Conservation (phyloP, 495 filamentous ascomycete species). For the Neurospora sp. region DNA sequence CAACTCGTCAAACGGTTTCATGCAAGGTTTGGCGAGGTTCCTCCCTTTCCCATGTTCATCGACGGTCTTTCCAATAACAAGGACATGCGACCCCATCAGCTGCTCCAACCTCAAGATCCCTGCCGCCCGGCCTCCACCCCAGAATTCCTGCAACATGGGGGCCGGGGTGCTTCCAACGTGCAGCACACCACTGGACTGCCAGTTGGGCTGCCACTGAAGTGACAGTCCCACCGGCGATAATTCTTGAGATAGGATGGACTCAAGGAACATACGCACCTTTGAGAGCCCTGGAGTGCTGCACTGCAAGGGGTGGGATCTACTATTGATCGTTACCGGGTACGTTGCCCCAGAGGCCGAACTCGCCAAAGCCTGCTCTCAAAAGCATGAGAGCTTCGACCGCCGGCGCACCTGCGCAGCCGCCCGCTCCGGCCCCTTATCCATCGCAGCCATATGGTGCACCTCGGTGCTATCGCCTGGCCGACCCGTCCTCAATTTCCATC, state of each 20-base stretch:
- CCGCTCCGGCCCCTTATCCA: conserved; percentile 24
- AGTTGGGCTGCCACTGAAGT: neutral
- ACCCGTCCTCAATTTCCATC: no score
- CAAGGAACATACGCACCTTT: no score
- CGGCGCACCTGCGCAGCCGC: conserved; percentile 22
- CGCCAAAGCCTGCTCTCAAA: neutral
- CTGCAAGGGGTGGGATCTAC: no score
- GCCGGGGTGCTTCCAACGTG: neutral
- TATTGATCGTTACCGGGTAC: neutral
- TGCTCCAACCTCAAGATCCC: no score
- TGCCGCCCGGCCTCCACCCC: neutral
- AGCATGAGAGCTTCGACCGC: neutral
- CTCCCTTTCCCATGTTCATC: conserved; percentile 49
- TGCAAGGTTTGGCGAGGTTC: conserved; percentile 42
- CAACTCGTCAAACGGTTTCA: conserved; percentile 43
- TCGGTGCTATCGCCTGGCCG: no score
- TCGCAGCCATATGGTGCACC: conserved; percentile 10
- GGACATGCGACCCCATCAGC: conserved; percentile 42
- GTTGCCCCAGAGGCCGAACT: neutral
- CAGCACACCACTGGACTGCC: neutral
- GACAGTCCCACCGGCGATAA: neutral
- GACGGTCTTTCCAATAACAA: conserved; percentile 55
- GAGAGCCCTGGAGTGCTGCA: no score
- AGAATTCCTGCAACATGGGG: neutral
- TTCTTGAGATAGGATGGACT: no score